Percentiles rank a stretch among this genome's conserved stretches.
Evolutionary conservation across 148 eudicot genomes (phyloP).

Genomic region (Cornus florida): DNA sequence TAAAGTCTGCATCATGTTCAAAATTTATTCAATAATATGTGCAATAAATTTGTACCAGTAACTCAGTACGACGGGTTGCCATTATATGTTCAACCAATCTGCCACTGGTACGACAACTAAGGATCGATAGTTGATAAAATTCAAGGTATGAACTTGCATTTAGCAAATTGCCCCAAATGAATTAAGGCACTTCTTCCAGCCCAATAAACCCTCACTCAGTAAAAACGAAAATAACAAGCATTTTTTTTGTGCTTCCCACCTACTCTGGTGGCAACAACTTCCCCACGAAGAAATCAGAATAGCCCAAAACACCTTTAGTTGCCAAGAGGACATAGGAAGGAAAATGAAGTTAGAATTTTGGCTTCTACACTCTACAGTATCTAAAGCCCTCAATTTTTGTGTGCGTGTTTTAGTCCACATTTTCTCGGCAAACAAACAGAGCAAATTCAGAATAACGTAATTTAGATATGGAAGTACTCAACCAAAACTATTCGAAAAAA

Average conservation of each 20-base stretch:
- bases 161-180: not conserved
- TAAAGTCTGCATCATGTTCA: too few species aligned
- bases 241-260: not conserved
- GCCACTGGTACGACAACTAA: not conserved
- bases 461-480: not conserved
- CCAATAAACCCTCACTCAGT: too few species aligned
- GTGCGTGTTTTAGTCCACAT: not conserved
- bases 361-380: not conserved
- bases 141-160: too few species aligned
- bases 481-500: not conserved
- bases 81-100: not conserved
- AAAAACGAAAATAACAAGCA: not conserved
- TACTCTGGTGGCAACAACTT: not conserved
- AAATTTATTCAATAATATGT: too few species aligned
- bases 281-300: not conserved
- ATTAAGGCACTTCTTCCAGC: not conserved
- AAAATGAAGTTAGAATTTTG: not conserved
- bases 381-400: not conserved
- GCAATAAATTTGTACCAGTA: too few species aligned
- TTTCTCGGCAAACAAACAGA: constrained; percentile 8
- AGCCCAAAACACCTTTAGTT: not conserved
- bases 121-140: too few species aligned
- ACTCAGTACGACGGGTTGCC: too few species aligned
- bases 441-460: not conserved
- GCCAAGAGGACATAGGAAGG: not conserved